Evolutionary conservation across 805 yeast species (phyloP), one percentile per base, ranked within the genome.

Genomic region (Myxozyma udenii): DNA sequence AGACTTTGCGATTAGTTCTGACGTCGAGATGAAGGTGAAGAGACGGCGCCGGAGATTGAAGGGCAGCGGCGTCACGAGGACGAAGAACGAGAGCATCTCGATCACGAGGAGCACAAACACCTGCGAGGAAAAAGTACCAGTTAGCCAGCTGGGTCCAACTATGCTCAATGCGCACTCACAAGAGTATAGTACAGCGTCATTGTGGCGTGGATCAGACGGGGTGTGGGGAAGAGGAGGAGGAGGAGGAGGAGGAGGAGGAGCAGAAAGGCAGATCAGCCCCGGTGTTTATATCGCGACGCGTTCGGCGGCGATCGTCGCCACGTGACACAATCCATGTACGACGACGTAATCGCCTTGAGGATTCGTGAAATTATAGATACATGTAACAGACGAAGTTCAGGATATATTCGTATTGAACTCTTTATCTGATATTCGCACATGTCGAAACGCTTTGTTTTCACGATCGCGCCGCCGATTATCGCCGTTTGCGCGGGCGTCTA

Each of bases 21-120:
- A 93, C 37, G 78, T 78, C 26, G 84, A 74, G 25, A 87, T 71
- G 1, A 83, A 72, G 21, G 74, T 68, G 51, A 91, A 76, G 23
- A 89, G 73, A 9, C 83, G 83, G 63, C 81, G 80, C 64, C 96
- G 82, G 53, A 83, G 66, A 51, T 70, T 74, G 28, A 89, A 76
- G 21, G 98, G 98, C 55, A 88, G 73, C 22, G 98, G 98, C 44
- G 90, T 69, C 6, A 95, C 88, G 59, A 93, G 78, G 33, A 87
- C 64, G 46, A 87, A 77, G 74, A 91, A 93, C 42, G 86, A 71
- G 14, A 71, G 79, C 83, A 91, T 81, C 71, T 93, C 99, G 16
- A 77, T 53, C 46, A 85, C 78, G 57, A 93, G 77, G 36, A 93
- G 73, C n/a, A 79, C 80, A 62, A 90, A 91, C 4, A 90, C 86